Conservation (phyloP, 371 early-diverging fungal genomes). For the Mortierella sp. region DNA sequence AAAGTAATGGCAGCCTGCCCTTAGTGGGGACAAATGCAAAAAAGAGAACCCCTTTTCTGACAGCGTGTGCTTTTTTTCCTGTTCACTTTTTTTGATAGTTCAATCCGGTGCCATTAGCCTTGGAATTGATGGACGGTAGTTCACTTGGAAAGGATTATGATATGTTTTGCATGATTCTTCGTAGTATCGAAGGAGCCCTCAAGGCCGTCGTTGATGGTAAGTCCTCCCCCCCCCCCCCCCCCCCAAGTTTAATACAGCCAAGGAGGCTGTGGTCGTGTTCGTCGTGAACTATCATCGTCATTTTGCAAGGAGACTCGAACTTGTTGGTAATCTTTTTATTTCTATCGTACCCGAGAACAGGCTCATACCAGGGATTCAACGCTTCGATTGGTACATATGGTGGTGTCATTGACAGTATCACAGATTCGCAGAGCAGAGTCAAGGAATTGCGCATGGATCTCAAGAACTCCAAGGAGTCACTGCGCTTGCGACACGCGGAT, state of each 20-base stretch:
- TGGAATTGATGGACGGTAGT: slow-evolving; percentile 91
- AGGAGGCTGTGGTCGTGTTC: too few species aligned
- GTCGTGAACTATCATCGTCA: not conserved
- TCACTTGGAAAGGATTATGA: slow-evolving; percentile 85
- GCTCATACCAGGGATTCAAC: slow-evolving; percentile 94
- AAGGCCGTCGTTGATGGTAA: slow-evolving; percentile 91
- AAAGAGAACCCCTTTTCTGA: not conserved
- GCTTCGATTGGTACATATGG: slow-evolving; percentile 94
- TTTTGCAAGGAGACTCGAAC: not conserved
- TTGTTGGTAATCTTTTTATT: not conserved
- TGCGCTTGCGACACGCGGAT: slow-evolving; percentile 81
- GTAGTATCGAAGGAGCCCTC: slow-evolving; percentile 86
- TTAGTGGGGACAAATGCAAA: not conserved
- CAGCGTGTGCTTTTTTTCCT: not conserved
- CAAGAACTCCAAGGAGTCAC: slow-evolving; percentile 76
- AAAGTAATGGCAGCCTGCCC: not conserved
- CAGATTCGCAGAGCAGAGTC: slow-evolving; percentile 75
- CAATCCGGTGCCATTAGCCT: slow-evolving; percentile 91
- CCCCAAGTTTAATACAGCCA: too few species aligned
- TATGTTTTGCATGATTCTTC: slow-evolving; percentile 78
- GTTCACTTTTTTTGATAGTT: slow-evolving; percentile 67
- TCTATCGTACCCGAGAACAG: slow-evolving; percentile 59
- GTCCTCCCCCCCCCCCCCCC: too few species aligned
- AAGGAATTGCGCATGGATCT: slow-evolving; percentile 78
- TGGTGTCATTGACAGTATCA: slow-evolving; percentile 88